phyloP scores from a whole-genome alignment of 129 eudicot genomes.

The Lonicera japonica region DNA sequence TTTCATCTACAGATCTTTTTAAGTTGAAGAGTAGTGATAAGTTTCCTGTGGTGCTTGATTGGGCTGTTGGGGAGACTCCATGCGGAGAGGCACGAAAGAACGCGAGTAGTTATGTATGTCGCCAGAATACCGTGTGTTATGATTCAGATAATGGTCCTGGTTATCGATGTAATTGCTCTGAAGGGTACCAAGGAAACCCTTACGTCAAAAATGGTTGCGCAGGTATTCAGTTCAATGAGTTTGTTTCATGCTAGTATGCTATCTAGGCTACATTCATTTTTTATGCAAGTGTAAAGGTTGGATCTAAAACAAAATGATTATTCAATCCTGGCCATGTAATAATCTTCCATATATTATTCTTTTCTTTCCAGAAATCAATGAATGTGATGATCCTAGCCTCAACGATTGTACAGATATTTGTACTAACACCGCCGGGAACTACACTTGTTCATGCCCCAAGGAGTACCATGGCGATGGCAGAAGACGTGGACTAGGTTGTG shows the following conservation, averaged over 20 bases:
- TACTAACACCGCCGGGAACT: constrained; percentile 1
- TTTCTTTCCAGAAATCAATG: constrained; percentile 27
- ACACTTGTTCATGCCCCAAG: constrained; percentile 11
- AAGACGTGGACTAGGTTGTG: constrained; percentile 11
- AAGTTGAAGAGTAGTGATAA: constrained; percentile 8
- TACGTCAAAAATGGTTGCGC: constrained; percentile 26
- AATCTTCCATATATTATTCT: too few species aligned
- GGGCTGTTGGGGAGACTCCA: constrained; percentile 30
- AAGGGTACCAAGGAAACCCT: constrained; percentile 42
- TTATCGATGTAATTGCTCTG: constrained; percentile 29
- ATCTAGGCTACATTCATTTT: too few species aligned
- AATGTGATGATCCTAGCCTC: constrained; percentile 26
- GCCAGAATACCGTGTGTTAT: constrained; percentile 22
- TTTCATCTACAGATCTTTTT: constrained; percentile 1
- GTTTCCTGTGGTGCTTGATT: constrained; percentile 43
- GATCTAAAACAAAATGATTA: too few species aligned
- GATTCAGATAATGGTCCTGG: constrained; percentile 23
- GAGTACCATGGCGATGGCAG: constrained; percentile 6
- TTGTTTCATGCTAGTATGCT: too few species aligned
- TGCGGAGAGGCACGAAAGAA: constrained; percentile 23
- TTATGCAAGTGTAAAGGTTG: too few species aligned
- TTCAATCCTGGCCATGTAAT: too few species aligned
- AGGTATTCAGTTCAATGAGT: constrained; percentile 6
- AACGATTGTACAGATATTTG: constrained; percentile 7
- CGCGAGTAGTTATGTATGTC: constrained; percentile 13